Evolutionary conservation across 179 eudicot species (phyloP).

Genomic region (Vitellaria paradoxa): DNA sequence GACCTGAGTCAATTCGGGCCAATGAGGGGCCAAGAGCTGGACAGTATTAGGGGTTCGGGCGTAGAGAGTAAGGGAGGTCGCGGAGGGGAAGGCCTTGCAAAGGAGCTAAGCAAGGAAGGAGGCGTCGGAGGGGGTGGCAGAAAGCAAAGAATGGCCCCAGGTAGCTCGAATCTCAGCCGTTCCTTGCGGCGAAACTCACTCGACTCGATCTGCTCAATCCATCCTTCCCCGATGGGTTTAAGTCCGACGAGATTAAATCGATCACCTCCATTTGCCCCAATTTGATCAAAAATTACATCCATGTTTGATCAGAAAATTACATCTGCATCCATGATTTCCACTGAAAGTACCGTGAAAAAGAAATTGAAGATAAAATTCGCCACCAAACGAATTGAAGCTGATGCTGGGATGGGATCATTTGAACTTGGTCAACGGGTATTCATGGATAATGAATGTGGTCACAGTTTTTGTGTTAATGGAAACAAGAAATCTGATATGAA

Average conservation of each 20-base stretch:
- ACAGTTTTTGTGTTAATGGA: constrained; percentile 7
- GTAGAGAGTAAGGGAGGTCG: constrained; percentile 50
- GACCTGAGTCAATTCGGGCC: constrained; percentile 25
- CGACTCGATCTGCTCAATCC: constrained; percentile 52
- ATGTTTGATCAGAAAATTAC: constrained; percentile 83
- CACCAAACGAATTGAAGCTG: constrained; percentile 24
- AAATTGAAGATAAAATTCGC: constrained; percentile 54
- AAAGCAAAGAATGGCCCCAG: constrained; percentile 60
- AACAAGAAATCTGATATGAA: constrained; percentile 13
- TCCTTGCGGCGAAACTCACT: constrained; percentile 21
- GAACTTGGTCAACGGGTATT: constrained; percentile 13
- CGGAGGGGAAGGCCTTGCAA: constrained; percentile 45
- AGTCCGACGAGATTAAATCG: constrained; percentile 45
- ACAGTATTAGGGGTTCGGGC: constrained; percentile 41
- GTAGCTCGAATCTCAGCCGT: constrained; percentile 51
- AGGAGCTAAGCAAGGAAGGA: constrained; percentile 46
- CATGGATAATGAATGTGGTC: constrained; percentile 1
- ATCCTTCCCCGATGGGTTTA: constrained; percentile 74
- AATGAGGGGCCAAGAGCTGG: constrained; percentile 32
- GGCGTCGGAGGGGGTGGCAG: constrained; percentile 18
- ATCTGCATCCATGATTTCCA: constrained; percentile 25
- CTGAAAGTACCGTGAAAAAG: constrained; percentile 24
- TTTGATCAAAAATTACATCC: constrained; percentile 65
- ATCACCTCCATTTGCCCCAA: constrained; percentile 55
- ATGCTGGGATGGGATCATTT: constrained; percentile 27